These are phyloP conservation scores for Vanilla planifolia DNA, from an alignment of 106 monocot genomes.

Conservation along the genomic window DNA sequence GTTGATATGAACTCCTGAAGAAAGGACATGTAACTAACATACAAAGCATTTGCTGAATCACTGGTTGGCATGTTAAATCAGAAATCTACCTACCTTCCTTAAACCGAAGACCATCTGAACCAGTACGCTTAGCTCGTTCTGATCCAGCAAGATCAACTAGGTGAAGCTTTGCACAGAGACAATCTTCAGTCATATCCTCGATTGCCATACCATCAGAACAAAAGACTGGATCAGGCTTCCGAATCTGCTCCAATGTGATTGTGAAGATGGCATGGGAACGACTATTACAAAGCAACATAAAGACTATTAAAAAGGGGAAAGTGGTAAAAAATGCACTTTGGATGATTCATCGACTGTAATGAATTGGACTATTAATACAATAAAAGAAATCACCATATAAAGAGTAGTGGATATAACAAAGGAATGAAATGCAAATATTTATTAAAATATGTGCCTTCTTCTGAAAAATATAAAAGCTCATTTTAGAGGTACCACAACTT, in stretches of 20 bases:
- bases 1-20: conserved; percentile 94
- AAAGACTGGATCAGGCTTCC: conserved; percentile 52
- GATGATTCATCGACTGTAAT: neutral
- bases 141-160: conserved; percentile 99
- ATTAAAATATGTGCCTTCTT: neutral
- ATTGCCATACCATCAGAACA: conserved; percentile 38
- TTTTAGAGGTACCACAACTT: too few species aligned
- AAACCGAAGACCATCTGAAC: conserved; percentile 93
- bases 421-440: neutral
- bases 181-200: conserved; percentile 86
- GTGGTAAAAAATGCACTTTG: neutral
- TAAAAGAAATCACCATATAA: neutral
- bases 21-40: conserved; percentile 2
- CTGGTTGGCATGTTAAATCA: neutral
- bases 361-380: too few species aligned
- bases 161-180: conserved; percentile 91
- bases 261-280: conserved; percentile 99
- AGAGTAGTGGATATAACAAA: neutral
- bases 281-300: conserved; percentile 31
- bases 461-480: too few species aligned
- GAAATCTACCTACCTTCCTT: conserved; percentile 68
- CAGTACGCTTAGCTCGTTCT: conserved; percentile 93
- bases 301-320: conserved; percentile 10
- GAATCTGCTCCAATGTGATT: conserved; percentile 97
- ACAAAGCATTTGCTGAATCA: neutral